Evolutionary conservation across 306 rosid genomes (phyloP).

Genomic region (Astragalus membranaceus): DNA sequence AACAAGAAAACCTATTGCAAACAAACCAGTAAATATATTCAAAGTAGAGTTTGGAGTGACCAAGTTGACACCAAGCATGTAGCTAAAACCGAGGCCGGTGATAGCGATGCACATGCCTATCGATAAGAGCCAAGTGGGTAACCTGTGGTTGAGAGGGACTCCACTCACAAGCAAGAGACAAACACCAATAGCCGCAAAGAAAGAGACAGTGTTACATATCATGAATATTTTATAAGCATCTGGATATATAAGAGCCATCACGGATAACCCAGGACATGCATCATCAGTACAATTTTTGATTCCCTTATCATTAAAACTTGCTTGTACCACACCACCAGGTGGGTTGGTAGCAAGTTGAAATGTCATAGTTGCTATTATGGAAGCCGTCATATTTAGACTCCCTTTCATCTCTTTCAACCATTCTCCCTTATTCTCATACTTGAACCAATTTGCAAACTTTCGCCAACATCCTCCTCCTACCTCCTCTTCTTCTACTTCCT

Average conservation of each 20-base stretch:
- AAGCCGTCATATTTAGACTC: not conserved
- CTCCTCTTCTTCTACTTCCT: no score
- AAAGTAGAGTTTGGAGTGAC: not conserved
- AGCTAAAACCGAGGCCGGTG: not conserved
- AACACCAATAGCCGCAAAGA: not conserved
- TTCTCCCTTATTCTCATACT: not conserved
- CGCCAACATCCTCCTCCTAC: no score
- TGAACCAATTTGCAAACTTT: not conserved
- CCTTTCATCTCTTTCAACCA: constrained; percentile 7
- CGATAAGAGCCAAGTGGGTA: not conserved
- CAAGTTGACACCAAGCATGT: not conserved
- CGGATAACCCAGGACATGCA: not conserved
- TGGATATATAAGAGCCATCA: not conserved
- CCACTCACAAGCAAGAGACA: constrained; percentile 17
- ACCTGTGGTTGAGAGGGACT: not conserved
- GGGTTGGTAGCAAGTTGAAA: constrained; percentile 3
- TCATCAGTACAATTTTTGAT: no score
- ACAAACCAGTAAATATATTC: not conserved
- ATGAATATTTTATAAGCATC: rapidly evolving
- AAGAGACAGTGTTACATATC: not conserved
- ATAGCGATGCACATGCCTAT: not conserved
- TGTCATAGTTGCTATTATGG: not conserved
- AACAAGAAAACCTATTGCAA: no score
- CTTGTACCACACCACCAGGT: not conserved
- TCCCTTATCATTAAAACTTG: rapidly evolving